Evolutionary conservation across 176 grass and related monocot genomes (phyloP).

Genomic region (Bolboschoenus planiculmis): DNA sequence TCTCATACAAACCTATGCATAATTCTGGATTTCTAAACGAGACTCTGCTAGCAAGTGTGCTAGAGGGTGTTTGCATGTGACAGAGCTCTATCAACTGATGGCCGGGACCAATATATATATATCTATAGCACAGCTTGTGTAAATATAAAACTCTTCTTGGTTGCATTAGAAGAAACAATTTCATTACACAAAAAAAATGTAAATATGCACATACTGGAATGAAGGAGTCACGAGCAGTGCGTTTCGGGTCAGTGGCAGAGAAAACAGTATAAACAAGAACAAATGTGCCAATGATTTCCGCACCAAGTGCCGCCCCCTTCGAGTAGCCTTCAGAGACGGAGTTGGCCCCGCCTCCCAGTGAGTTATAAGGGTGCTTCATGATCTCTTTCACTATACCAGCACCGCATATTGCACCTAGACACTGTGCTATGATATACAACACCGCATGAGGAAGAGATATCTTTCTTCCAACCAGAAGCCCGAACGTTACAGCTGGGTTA

Average conservation of each 20-base stretch:
- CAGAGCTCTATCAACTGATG: too few relatives aligned
- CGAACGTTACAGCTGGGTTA: constrained; percentile 84
- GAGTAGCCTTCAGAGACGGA: constrained; percentile 27
- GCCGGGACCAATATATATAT: too few relatives aligned
- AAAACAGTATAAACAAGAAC: constrained; percentile 76
- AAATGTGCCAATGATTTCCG: constrained; percentile 79
- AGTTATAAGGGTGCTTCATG: constrained; percentile 32
- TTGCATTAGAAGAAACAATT: neutral
- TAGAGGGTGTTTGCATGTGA: too few relatives aligned
- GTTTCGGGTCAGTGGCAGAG: constrained; percentile 68
- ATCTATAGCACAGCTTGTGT: too few relatives aligned
- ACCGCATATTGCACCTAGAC: constrained; percentile 76
- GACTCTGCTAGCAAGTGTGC: too few relatives aligned
- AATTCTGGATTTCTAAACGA: too few relatives aligned
- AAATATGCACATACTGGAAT: constrained; percentile 32
- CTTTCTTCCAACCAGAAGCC: constrained; percentile 53
- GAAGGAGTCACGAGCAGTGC: constrained; percentile 50
- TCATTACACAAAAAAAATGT: neutral
- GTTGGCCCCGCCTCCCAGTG: constrained; percentile 64
- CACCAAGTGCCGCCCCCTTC: constrained; percentile 29
- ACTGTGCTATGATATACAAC: constrained; percentile 71
- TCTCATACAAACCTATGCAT: too few relatives aligned
- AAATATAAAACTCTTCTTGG: neutral
- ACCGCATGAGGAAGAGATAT: constrained; percentile 45
- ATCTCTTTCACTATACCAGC: constrained; percentile 71